These are phyloP conservation scores for Suillus luteus DNA, from an alignment of 768 basidiomycete genomes.

Conservation along the genomic window DNA sequence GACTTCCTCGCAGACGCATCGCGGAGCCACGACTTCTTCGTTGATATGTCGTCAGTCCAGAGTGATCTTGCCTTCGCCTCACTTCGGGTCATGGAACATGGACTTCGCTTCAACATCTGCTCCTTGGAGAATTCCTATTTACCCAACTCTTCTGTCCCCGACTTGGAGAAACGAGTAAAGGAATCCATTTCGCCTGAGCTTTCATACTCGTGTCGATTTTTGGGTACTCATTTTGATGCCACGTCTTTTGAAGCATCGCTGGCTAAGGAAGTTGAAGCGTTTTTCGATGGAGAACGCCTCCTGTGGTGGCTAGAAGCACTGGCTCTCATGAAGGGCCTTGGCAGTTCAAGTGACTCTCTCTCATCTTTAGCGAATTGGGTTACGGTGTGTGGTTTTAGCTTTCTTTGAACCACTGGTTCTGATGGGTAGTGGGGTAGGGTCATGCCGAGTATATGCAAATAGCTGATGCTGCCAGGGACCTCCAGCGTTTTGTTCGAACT, in stretches of 20 bases:
- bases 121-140: slow-evolving; percentile 29
- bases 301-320: slow-evolving; percentile 2
- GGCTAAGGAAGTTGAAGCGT: slow-evolving; percentile 17
- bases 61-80: slow-evolving; percentile 19
- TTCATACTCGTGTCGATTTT: slow-evolving; percentile 35
- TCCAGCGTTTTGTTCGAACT: slow-evolving; percentile 14
- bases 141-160: slow-evolving; percentile 23
- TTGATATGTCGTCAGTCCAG: neutral
- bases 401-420: neutral
- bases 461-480: slow-evolving; percentile 10
- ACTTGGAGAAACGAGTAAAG: slow-evolving; percentile 16
- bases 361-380: neutral
- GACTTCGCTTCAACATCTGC: slow-evolving; percentile 17
- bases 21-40: slow-evolving; percentile 17
- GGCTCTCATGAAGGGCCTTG: slow-evolving; percentile 19
- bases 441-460: neutral
- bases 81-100: slow-evolving; percentile 28
- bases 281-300: slow-evolving; percentile 21
- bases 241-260: slow-evolving; percentile 8
- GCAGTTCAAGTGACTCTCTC: neutral
- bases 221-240: slow-evolving; percentile 31
- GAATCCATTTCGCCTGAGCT: slow-evolving; percentile 26
- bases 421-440: slow-evolving; percentile 1
- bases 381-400: neutral
- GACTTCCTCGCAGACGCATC: slow-evolving; percentile 24